Evolutionary conservation across 768 basidiomycete genomes (phyloP).

Genomic region (Termitomyces heimii): DNA sequence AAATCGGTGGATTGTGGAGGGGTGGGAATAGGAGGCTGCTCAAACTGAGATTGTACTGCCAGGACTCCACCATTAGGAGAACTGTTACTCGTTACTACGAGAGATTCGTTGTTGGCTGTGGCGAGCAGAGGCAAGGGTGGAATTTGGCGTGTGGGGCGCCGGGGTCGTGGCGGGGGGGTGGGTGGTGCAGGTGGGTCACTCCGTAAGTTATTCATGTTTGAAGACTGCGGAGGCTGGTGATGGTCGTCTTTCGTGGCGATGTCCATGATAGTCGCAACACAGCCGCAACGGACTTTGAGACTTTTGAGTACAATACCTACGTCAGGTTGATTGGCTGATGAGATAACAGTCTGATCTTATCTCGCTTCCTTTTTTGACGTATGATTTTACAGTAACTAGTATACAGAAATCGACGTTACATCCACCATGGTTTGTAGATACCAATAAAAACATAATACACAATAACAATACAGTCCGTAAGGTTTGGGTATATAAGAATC

Average conservation of each 20-base stretch:
- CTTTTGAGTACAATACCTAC: background rate
- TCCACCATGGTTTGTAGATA: background rate
- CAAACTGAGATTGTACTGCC: background rate
- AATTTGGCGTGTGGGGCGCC: conserved; percentile 13
- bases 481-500: background rate
- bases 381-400: background rate
- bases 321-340: conserved; percentile 10
- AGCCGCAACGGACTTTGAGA: conserved; percentile 1
- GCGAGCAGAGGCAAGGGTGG: conserved; percentile 8
- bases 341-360: conserved; percentile 6
- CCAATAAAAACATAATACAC: background rate
- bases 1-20: conserved; percentile 30
- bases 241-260: background rate
- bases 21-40: background rate
- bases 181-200: background rate
- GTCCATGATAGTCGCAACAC: conserved; percentile 4
- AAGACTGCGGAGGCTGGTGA: background rate
- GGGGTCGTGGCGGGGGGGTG: conserved; percentile 5
- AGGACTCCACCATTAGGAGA: background rate
- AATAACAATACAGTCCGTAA: conserved; percentile 10
- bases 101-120: conserved; percentile 4
- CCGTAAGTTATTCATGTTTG: background rate
- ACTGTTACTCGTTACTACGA: background rate
- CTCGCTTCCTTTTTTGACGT: background rate
- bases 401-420: background rate